These are phyloP conservation scores for Colletotrichum sp. DNA, from an alignment of 2,329 filamentous ascomycete genomes.

Conservation along the genomic window DNA sequence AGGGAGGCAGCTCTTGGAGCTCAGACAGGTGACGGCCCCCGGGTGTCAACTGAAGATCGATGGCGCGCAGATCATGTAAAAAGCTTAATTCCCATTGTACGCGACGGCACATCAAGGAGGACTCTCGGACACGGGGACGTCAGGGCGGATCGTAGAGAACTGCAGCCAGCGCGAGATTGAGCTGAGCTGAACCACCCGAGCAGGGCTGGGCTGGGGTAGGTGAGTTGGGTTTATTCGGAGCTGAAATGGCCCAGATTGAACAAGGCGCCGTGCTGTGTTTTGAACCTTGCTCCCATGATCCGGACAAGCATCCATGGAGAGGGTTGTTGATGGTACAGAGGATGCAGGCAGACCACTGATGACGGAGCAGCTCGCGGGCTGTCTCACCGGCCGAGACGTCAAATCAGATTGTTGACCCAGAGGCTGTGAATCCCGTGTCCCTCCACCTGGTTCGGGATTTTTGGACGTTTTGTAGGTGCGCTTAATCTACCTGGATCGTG, in stretches of 20 bases:
- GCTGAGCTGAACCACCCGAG: neutral
- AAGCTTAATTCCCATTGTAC: conserved; percentile 3
- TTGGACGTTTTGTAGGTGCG: neutral
- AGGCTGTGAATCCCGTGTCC: neutral
- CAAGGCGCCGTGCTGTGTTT: neutral
- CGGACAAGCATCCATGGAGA: neutral
- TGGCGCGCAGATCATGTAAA: neutral
- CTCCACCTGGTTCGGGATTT: neutral
- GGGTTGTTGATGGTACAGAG: neutral
- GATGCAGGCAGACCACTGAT: neutral
- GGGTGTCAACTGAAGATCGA: conserved; percentile 6
- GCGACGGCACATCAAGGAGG: neutral
- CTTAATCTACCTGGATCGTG: neutral
- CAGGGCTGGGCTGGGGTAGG: neutral
- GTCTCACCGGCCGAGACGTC: neutral
- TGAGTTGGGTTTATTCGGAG: neutral
- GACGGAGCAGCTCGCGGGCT: neutral
- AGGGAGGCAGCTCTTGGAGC: neutral
- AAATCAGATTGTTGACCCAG: neutral
- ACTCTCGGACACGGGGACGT: neutral
- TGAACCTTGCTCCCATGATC: neutral
- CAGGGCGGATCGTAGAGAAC: neutral
- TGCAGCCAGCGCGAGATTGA: neutral
- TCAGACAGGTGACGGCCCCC: neutral
- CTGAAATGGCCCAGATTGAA: neutral